These are phyloP conservation scores for Teunomyces funiuensis DNA, from an alignment of 805 yeast genomes.

Conservation along the genomic window DNA sequence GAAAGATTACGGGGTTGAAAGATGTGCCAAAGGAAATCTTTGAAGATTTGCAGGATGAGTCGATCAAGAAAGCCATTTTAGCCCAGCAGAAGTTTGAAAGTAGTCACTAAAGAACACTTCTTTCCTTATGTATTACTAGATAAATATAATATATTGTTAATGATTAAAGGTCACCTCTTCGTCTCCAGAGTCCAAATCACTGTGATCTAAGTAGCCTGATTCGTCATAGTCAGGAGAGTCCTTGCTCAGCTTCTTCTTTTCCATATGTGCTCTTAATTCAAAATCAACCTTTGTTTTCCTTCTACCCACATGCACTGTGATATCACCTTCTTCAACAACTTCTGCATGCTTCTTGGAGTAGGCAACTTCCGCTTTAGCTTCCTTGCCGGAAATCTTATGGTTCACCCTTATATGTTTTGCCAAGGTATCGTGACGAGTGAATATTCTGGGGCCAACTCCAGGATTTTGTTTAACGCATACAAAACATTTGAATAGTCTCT, in stretches of 20 bases:
- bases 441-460: conserved; percentile 64
- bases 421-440: conserved; percentile 91
- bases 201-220: conserved; percentile 11
- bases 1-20: conserved; percentile 62
- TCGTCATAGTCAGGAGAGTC: conserved; percentile 13
- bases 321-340: conserved; percentile 49
- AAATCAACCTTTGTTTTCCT: conserved; percentile 47
- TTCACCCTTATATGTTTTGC: conserved; percentile 75
- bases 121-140: conserved; percentile 11
- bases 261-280: conserved; percentile 47
- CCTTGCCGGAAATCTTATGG: conserved; percentile 46
- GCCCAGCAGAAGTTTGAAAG: conserved; percentile 58
- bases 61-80: conserved; percentile 57
- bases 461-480: conserved; percentile 76
- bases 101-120: conserved; percentile 9
- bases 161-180: conserved; percentile 14
- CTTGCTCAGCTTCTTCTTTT: conserved; percentile 26
- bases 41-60: conserved; percentile 49
- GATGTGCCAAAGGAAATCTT: conserved; percentile 60
- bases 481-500: conserved; percentile 82
- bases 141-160: background rate
- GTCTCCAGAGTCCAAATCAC: conserved; percentile 17
- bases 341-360: conserved; percentile 47
- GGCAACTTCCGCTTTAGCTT: conserved; percentile 48
- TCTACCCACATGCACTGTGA: conserved; percentile 46